A percentile compares a stretch with the other conserved stretches of the same genome.
Conservation (phyloP, 202 grass and related monocot genomes). For the Bolboschoenoplectus hybrid region DNA sequence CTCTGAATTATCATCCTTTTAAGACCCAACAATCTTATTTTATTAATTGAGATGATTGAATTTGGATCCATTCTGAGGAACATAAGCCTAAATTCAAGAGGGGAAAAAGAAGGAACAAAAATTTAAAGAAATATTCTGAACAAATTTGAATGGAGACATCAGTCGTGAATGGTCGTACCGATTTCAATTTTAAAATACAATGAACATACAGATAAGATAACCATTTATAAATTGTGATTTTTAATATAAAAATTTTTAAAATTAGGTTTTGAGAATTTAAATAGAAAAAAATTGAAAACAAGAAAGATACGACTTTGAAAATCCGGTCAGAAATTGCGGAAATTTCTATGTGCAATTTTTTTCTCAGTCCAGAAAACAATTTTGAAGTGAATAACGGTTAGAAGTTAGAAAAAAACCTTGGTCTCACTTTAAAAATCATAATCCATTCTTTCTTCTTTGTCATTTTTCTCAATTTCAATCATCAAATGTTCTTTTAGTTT, state of each 20-base stretch:
- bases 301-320: background rate
- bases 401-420: no score
- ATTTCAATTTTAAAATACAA: background rate
- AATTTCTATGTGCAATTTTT: background rate
- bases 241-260: background rate
- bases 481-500: background rate
- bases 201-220: background rate
- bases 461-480: background rate
- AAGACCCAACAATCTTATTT: background rate
- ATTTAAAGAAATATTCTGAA: background rate
- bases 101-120: background rate
- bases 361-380: background rate
- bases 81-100: conserved; percentile 15
- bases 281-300: background rate
- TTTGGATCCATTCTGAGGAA: background rate
- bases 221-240: no score
- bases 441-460: background rate
- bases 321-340: background rate
- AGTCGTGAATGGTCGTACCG: background rate
- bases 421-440: background rate
- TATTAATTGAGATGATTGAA: conserved; percentile 10
- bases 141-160: background rate
- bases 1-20: background rate
- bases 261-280: background rate
- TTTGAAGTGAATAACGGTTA: background rate